Evolutionary conservation across 192 early-diverging fungal genomes (phyloP).

Genomic region (Coemansia sp.): DNA sequence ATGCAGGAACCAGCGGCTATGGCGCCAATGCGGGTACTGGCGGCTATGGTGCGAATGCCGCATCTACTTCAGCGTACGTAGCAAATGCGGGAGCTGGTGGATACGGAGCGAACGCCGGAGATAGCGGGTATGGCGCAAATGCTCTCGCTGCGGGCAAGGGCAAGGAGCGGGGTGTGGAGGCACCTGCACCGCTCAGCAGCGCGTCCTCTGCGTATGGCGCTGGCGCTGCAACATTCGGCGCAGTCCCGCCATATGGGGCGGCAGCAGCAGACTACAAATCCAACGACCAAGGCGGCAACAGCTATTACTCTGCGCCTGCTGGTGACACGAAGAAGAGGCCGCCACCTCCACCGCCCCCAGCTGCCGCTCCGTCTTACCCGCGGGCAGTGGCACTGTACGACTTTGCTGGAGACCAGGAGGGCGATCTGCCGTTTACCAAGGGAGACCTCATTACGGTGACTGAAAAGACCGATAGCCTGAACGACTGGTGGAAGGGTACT

Average conservation of each 20-base stretch:
- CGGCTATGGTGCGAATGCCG: neutral
- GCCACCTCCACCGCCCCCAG: constrained; percentile 52
- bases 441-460: constrained; percentile 82
- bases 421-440: constrained; percentile 81
- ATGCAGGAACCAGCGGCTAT: neutral
- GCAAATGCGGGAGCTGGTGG: neutral
- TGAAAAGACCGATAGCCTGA: constrained; percentile 63
- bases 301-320: constrained; percentile 16
- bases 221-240: constrained; percentile 6
- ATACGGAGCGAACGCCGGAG: constrained; percentile 13
- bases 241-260: constrained; percentile 18
- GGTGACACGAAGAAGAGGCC: constrained; percentile 26
- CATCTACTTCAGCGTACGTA: neutral
- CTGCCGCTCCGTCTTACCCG: constrained; percentile 36
- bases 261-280: neutral
- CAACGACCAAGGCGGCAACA: constrained; percentile 6
- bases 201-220: constrained; percentile 11
- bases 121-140: neutral
- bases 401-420: constrained; percentile 74
- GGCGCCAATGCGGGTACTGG: neutral
- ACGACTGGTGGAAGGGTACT: constrained; percentile 92
- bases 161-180: neutral
- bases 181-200: neutral
- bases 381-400: constrained; percentile 79
- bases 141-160: neutral